Base-by-base conservation (phyloP, 306 rosid genomes). In the Albizia julibrissin region DNA sequence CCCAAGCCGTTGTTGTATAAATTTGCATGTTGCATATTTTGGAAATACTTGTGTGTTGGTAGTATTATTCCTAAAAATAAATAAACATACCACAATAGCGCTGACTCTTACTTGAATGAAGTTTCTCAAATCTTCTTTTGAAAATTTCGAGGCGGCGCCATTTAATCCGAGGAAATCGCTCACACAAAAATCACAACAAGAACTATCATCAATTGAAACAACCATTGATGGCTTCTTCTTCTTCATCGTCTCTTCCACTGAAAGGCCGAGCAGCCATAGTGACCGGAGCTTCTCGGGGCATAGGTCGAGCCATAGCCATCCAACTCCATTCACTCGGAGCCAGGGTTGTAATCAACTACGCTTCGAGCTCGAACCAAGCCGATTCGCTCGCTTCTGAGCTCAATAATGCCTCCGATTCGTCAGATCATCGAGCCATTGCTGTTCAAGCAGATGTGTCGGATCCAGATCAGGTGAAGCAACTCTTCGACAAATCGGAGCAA, bases 271-370 rank as follows among this genome's bases (percentile, higher is more conserved):
- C 79, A 1, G 89, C 91, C 47, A 80, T 89, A 15, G 83, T 87
- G 8, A 89, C 91, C 8, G 92, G 92, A 16, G 84, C 85, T 12
- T 87, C 91, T 3, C 84, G 92, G 1, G 92, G 92, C 21, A 84
- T 89, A 6, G 93, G 89, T n/a, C 76, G 87, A 22, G 88, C 80
- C 27, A 86, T 89, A 34, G 89, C 89, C 77, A 27, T 67, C 76
- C 89, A 89, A 75, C 89, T 89, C 31, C 88, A 84, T 70, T 89
- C 89, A 13, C 87, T 87, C 0, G 93, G 91, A 46, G 91, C 91
- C 40, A 84, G 44, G 27, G 87, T 89, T 1, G 85, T 82, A 3
- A 27, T 87, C 72, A 87, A 87, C 77, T 87, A 85, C 56, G 80
- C 86, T 44, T 77, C 87, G 4, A 81, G 72, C 69, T 80, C 86